Evolutionary conservation across 345 rosid species (phyloP), one percentile per base, ranked within the genome.

Genomic region (Cardamine occulta): DNA sequence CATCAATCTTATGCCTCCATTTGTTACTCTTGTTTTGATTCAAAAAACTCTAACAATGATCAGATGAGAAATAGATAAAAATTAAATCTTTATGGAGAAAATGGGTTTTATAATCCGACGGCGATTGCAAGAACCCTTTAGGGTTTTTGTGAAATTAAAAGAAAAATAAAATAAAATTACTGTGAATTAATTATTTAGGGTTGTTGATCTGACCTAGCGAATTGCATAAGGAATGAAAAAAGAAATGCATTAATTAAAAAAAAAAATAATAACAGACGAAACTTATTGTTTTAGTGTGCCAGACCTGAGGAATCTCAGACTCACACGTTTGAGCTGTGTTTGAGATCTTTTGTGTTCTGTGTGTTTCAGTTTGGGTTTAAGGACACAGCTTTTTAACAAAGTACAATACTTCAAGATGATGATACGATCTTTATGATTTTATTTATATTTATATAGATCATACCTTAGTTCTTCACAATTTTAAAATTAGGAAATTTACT

Each of bases 111-210:
- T 78, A 86, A 81, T 80, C 84, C 80, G 93, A 91, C 93, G 96
- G 96, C 95, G 88, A 85, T 85, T 85, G 74, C 84, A 93, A 88
- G 91, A 88, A 87, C 85, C 93, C 93, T 85, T 90, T 88, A 86
- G 95, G 95, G 92, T 66, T 90, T 89, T 89, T 88, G 86, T 65
- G 69, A 84, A 65, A 45, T 40, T 45, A n/a, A 77, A 29, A 67
- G 10, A 72, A 73, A 73, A 74, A 6, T 14, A 48, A 61, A 49
- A 5, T 29, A 7, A 39, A 23, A 14, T 15, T 61, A 72, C 52
- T 49, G 61, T 37, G 60, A 51, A 72, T 37, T 37, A 44, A 62
- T 37, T 26, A 72, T 24, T 49, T 61, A 72, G 74, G 66, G 57
- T 70, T 70, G 74, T 55, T 55, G 58, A 70, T 70, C 66, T 52